Conservation (phyloP, 495 filamentous ascomycete genomes). For the Talaromyces wortmannii region DNA sequence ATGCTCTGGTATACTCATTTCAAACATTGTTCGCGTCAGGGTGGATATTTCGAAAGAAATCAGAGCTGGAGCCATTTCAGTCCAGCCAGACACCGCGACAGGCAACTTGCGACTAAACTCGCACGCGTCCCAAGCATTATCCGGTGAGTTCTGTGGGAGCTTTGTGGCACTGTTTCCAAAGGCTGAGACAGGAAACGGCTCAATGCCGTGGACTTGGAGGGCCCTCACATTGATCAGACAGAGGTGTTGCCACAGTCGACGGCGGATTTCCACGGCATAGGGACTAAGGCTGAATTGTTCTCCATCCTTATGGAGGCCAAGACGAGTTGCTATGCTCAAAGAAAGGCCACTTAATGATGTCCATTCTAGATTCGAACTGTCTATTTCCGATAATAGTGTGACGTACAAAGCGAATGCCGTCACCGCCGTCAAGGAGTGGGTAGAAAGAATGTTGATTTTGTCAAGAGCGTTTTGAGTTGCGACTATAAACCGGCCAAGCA, state of each 20-base stretch:
- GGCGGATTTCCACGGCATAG: neutral
- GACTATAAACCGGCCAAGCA: neutral
- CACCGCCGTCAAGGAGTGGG: neutral
- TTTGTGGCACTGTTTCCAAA: neutral
- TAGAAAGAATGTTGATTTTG: neutral
- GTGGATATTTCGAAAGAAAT: neutral
- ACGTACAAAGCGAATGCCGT: neutral
- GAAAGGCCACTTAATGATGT: neutral
- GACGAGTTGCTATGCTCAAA: neutral
- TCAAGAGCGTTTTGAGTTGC: neutral
- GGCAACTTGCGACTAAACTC: neutral
- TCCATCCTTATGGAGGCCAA: neutral
- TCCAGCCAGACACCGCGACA: neutral
- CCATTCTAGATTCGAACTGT: neutral
- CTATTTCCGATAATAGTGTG: neutral
- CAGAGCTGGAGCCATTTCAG: neutral
- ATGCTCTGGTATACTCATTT: neutral
- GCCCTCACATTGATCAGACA: neutral
- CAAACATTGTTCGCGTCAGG: neutral
- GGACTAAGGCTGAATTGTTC: neutral
- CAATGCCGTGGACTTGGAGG: neutral
- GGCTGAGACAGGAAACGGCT: neutral
- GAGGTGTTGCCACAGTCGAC: neutral
- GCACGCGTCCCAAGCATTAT: neutral
- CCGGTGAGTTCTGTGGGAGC: neutral